These are phyloP conservation scores for Mortierella sp. DNA, from an alignment of 371 early-diverging fungal species.

Conservation along the genomic window DNA sequence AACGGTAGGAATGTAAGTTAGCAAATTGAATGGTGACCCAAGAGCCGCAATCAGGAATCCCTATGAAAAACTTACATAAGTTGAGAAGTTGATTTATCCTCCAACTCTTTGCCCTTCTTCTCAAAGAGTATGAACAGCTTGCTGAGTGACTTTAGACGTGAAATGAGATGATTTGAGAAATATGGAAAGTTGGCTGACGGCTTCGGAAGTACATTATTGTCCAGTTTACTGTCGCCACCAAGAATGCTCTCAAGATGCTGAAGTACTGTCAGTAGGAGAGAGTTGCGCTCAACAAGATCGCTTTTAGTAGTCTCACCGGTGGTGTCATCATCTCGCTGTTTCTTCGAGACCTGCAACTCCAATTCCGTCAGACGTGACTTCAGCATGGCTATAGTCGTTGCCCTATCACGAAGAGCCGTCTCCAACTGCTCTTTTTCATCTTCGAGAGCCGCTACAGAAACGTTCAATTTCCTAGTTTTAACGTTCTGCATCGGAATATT, in stretches of 20 bases:
- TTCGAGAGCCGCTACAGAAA: constrained; percentile 30
- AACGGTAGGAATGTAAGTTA: background rate
- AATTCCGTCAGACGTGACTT: constrained; percentile 41
- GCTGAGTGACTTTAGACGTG: constrained; percentile 52
- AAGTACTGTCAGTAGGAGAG: constrained; percentile 49
- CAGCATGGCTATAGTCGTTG: constrained; percentile 41
- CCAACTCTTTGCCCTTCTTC: constrained; percentile 51
- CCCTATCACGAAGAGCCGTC: constrained; percentile 37
- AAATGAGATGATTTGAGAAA: constrained; percentile 51
- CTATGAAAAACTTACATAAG: constrained; percentile 22
- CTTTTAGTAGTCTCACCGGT: constrained; percentile 26
- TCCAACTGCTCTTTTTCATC: constrained; percentile 46
- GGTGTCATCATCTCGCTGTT: constrained; percentile 28
- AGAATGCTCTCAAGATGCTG: constrained; percentile 55
- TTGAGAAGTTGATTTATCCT: constrained; percentile 35
- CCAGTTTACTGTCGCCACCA: constrained; percentile 45
- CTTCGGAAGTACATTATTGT: constrained; percentile 51
- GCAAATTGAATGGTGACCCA: too few relatives aligned
- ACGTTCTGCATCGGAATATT: constrained; percentile 20
- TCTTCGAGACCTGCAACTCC: constrained; percentile 40
- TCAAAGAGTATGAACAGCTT: constrained; percentile 50
- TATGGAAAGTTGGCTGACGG: constrained; percentile 53
- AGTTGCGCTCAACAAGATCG: constrained; percentile 55
- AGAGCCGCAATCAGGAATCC: too few relatives aligned
- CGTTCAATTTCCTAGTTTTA: constrained; percentile 37